These are phyloP conservation scores for Stemphylium vesicarium DNA, from an alignment of 2,329 filamentous ascomycete genomes.

Conservation along the genomic window DNA sequence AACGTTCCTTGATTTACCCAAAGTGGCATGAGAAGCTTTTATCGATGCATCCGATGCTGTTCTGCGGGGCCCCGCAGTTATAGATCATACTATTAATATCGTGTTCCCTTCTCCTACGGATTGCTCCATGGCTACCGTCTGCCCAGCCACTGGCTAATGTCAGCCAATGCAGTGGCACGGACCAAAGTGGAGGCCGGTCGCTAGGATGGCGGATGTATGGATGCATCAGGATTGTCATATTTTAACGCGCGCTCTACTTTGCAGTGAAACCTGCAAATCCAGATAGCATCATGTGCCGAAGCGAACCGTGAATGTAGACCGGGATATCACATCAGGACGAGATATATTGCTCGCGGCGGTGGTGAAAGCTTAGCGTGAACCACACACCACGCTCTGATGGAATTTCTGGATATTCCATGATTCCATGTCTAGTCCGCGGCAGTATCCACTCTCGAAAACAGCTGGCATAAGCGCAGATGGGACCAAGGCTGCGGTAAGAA, in stretches of 20 bases:
- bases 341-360: neutral
- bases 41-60: neutral
- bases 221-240: neutral
- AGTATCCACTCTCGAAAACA: neutral
- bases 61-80: neutral
- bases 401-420: neutral
- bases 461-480: conserved; percentile 3
- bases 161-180: conserved; percentile 14
- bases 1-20: neutral
- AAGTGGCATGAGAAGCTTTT: neutral
- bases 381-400: neutral
- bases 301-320: too few relatives aligned
- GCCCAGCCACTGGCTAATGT: conserved; percentile 11
- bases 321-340: neutral
- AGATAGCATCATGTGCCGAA: too few relatives aligned
- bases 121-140: neutral
- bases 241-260: neutral
- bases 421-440: neutral
- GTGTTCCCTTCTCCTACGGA: neutral
- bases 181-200: conserved; percentile 2
- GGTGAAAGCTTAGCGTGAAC: conserved; percentile 17
- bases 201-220: conserved; percentile 13
- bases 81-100: neutral
- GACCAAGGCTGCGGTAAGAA: conserved; percentile 11
- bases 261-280: neutral